A percentile compares a stretch with the other conserved stretches of the same genome.
Evolutionary conservation across 208 protist genomes (phyloP).

Genomic region (Trypanosoma mega): DNA sequence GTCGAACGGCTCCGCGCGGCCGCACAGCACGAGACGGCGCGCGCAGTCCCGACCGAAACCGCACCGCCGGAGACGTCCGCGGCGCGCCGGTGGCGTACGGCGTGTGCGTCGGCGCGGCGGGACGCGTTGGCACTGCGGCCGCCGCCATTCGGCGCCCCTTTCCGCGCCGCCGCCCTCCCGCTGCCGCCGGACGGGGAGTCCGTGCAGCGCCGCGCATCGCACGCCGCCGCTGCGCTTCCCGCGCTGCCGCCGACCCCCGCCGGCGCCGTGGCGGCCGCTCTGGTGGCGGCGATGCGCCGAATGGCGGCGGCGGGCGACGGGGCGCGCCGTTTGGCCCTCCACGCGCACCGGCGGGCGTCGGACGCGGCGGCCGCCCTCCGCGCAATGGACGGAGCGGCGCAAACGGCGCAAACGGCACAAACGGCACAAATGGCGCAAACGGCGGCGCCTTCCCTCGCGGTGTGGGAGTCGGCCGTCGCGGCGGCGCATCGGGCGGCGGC

Average conservation of each 20-base stretch:
- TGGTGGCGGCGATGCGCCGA: neutral
- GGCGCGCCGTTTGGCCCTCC: neutral
- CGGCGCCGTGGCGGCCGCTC: neutral
- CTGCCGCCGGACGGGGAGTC: slow-evolving; percentile 8
- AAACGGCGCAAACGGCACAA: too few species aligned
- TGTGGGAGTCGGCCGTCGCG: too few species aligned
- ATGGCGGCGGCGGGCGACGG: neutral
- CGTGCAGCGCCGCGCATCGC: slow-evolving; percentile 1
- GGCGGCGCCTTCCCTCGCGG: too few species aligned
- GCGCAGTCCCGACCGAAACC: neutral
- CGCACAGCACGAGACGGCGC: slow-evolving; percentile 16
- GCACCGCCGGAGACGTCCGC: neutral
- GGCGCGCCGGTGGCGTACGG: too few species aligned
- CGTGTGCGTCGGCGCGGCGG: too few species aligned
- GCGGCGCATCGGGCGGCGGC: too few species aligned
- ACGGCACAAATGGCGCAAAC: too few species aligned
- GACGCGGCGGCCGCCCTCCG: too few species aligned
- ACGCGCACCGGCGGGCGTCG: neutral
- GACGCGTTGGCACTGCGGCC: too few species aligned
- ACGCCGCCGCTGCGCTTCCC: neutral
- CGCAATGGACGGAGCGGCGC: too few species aligned
- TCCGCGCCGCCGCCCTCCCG: neutral
- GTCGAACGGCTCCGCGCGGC: slow-evolving; percentile 10
- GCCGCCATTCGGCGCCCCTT: neutral
- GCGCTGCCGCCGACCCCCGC: neutral